A percentile compares a stretch with the other conserved stretches of the same genome.
These are phyloP conservation scores for Melocanna baccifera DNA, from an alignment of 176 grass and related monocot species.

Conservation along the genomic window DNA sequence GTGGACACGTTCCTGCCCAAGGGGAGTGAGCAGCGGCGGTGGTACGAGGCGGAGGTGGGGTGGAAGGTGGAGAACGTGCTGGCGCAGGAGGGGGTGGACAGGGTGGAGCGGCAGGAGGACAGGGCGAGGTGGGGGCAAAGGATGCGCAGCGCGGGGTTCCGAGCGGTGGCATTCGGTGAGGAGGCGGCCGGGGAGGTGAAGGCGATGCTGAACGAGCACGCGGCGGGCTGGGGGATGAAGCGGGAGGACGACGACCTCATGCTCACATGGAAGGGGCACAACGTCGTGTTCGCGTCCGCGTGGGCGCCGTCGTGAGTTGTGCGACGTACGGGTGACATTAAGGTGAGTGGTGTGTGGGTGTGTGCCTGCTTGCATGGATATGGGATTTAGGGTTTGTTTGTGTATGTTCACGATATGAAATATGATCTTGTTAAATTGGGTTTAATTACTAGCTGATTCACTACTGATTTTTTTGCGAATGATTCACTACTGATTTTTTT, in stretches of 20 bases:
- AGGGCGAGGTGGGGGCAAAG: conserved; percentile 69
- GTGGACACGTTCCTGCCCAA: conserved; percentile 88
- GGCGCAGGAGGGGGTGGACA: conserved; percentile 72
- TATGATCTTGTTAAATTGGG: conserved; percentile 27
- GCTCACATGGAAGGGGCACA: conserved; percentile 98
- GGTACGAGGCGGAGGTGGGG: conserved; percentile 85
- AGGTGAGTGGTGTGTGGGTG: conserved; percentile 32
- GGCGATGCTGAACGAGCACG: conserved; percentile 87
- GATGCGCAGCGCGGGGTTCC: conserved; percentile 77
- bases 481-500: conserved; percentile 17
- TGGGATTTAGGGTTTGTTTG: conserved; percentile 48
- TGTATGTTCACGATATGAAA: conserved; percentile 47
- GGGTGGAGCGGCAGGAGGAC: conserved; percentile 78
- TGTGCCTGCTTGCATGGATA: conserved; percentile 1
- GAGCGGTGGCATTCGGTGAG: conserved; percentile 60
- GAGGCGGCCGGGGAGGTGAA: conserved; percentile 77
- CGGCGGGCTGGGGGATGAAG: conserved; percentile 96
- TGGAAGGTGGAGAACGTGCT: conserved; percentile 98
- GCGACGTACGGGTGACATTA: not conserved
- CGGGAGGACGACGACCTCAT: conserved; percentile 89
- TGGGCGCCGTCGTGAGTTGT: conserved; percentile 61
- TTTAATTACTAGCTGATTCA: not conserved
- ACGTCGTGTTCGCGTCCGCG: conserved; percentile 83
- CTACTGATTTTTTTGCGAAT: no score
- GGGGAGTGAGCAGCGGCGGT: conserved; percentile 82